These are phyloP conservation scores for Spathaspora sp. DNA, from an alignment of 805 yeast species.

Conservation along the genomic window DNA sequence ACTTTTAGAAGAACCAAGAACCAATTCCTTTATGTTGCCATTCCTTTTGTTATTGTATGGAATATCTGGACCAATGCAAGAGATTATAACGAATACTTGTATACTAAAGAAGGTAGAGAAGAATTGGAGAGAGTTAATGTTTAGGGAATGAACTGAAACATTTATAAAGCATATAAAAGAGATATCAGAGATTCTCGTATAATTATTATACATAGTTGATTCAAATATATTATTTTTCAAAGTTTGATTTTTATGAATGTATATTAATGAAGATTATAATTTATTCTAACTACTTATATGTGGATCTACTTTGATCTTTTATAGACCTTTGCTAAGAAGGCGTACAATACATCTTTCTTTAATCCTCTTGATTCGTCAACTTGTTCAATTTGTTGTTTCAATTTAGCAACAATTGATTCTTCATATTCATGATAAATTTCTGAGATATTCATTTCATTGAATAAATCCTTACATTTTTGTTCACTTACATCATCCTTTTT, in stretches of 20 bases:
- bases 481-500: constrained; percentile 69
- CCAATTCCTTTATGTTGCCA: constrained; percentile 71
- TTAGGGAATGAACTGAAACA: constrained; percentile 12
- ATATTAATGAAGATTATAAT: not conserved
- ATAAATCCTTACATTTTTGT: constrained; percentile 66
- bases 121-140: constrained; percentile 71
- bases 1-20: constrained; percentile 88
- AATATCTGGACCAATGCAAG: constrained; percentile 83
- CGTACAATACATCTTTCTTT: constrained; percentile 78
- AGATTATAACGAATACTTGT: constrained; percentile 88
- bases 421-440: constrained; percentile 76
- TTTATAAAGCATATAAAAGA: not conserved
- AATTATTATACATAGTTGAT: not conserved
- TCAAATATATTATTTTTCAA: not conserved
- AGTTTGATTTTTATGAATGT: not conserved
- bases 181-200: not conserved
- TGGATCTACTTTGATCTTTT: constrained; percentile 73
- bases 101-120: constrained; percentile 97
- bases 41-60: constrained; percentile 82
- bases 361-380: constrained; percentile 93
- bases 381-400: constrained; percentile 60
- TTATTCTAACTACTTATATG: not conserved
- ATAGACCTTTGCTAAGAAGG: constrained; percentile 87
- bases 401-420: constrained; percentile 64
- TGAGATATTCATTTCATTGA: constrained; percentile 69